Evolutionary conservation across 2,329 filamentous ascomycete species (phyloP), one percentile per base, ranked within the genome.

Genomic region (Verruconis gallopava): DNA sequence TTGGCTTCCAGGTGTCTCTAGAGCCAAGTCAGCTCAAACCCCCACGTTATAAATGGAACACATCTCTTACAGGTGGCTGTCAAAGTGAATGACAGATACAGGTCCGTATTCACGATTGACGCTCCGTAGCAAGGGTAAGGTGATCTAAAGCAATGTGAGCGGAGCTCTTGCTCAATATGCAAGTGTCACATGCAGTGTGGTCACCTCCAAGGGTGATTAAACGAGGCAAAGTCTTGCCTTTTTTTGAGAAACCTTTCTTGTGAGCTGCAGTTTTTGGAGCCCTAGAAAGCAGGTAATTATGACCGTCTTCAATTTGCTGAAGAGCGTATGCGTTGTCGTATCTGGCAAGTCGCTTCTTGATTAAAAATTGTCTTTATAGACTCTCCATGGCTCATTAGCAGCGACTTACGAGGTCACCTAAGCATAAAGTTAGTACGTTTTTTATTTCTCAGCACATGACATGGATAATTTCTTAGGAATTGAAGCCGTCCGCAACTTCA

Each of bases 311-410:
- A 40, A 93, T 91, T 57, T 93, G 85, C 47, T 80, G 72, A 18
- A 93, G 75, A 5, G 85, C 85, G 60, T 75, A 91, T 2, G 73
- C 71, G 56, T 91, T 91, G 60, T 93, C 85, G 51, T 88, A 88
- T 22, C 80, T 85, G 38, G 11, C 21, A 20, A 18, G 2, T 4
- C 21, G 4, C 5, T 42, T 13, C n/a, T n/a, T n/a, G n/a, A n/a
- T n/a, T n/a, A n/a, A n/a, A n/a, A 42, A 18, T 4, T 28, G 12
- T 15, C 4, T 15, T 40, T 13, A 20, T 32, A n/a, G 14, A n/a
- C n/a, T 9, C 6, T 1, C 4, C 18, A 14, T 19, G 9, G 13
- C 20, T 13, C n/a, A 4, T 30, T 5, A 14, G 30, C n/a, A 32
- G 12, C 14, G 13, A 60, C 76, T 62, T 68, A 86, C 75, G 81